Conservation (phyloP, 2,329 filamentous ascomycete genomes). For the Coniochaeta pulveracea region DNA sequence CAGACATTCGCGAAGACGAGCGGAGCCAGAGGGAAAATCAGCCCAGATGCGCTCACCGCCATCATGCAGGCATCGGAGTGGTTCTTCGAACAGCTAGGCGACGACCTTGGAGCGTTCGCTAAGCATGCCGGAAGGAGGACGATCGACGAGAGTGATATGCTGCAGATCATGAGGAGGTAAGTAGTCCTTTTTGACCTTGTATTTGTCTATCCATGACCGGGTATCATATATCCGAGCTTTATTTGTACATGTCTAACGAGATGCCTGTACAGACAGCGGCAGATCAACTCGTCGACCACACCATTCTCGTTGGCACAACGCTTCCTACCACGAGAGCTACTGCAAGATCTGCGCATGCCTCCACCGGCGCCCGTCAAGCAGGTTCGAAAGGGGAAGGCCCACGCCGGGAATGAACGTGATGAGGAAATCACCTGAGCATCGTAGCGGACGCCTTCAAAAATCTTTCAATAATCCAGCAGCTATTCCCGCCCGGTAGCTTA, state of each 20-base stretch:
- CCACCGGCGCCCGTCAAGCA: slow-evolving; percentile 39
- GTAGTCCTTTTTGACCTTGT: slow-evolving; percentile 20
- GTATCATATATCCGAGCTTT: slow-evolving; percentile 8
- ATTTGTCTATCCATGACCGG: slow-evolving; percentile 2
- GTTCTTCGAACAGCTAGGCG: slow-evolving; percentile 82
- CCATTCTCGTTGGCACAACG: slow-evolving; percentile 78
- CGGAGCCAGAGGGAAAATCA: slow-evolving; percentile 57
- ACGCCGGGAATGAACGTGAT: slow-evolving; percentile 26
- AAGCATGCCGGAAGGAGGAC: slow-evolving; percentile 73
- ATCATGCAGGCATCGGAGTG: slow-evolving; percentile 76
- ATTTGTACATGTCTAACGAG: slow-evolving; percentile 17
- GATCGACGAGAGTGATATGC: slow-evolving; percentile 75
- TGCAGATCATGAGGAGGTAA: slow-evolving; percentile 75
- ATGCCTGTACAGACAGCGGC: slow-evolving; percentile 56
- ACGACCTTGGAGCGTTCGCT: slow-evolving; percentile 70
- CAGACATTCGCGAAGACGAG: slow-evolving; percentile 59
- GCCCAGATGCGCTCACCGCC: slow-evolving; percentile 60
- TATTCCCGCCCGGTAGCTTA: no score
- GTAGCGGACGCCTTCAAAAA: no score
- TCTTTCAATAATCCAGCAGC: no score
- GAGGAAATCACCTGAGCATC: slow-evolving; percentile 23
- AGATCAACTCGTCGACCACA: slow-evolving; percentile 59
- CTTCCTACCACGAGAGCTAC: slow-evolving; percentile 68
- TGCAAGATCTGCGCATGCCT: slow-evolving; percentile 71
- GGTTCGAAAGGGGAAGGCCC: slow-evolving; percentile 23